These are phyloP conservation scores for Aspergillus diversus DNA, from an alignment of 495 filamentous ascomycete species.

Conservation along the genomic window DNA sequence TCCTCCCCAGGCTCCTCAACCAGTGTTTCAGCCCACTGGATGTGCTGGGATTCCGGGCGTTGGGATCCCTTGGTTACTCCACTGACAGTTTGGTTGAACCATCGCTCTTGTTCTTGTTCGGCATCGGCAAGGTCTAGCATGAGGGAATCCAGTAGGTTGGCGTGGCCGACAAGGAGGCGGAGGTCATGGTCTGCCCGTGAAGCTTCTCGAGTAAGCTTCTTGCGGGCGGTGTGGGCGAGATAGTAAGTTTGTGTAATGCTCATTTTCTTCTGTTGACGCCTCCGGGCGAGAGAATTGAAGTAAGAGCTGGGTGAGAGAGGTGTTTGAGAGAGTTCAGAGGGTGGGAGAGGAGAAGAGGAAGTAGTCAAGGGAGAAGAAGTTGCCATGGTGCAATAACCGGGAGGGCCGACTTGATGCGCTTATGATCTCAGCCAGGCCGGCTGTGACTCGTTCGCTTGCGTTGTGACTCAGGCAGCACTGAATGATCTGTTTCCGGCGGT, in stretches of 20 bases:
- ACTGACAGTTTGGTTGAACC: slow-evolving; percentile 95
- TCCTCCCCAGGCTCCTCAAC: slow-evolving; percentile 76
- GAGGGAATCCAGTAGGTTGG: slow-evolving; percentile 94
- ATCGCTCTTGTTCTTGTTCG: slow-evolving; percentile 92
- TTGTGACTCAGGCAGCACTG: slow-evolving; percentile 38
- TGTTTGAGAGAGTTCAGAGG: slow-evolving; percentile 10
- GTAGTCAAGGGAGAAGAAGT: slow-evolving; percentile 21
- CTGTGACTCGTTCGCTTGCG: slow-evolving; percentile 35
- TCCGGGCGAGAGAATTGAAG: slow-evolving; percentile 37
- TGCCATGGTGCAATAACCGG: slow-evolving; percentile 30
- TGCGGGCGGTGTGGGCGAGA: slow-evolving; percentile 91
- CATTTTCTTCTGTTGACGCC: slow-evolving; percentile 77
- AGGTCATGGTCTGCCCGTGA: slow-evolving; percentile 90
- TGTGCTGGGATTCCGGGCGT: slow-evolving; percentile 66
- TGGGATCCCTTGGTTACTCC: slow-evolving; percentile 62
- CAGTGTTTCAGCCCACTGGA: slow-evolving; percentile 86
- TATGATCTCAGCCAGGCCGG: slow-evolving; percentile 30
- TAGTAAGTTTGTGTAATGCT: slow-evolving; percentile 97
- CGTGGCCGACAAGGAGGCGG: slow-evolving; percentile 90
- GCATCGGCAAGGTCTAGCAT: slow-evolving; percentile 96
- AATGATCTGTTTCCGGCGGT: slow-evolving; percentile 23
- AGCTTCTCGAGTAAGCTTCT: slow-evolving; percentile 93
- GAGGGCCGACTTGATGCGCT: slow-evolving; percentile 28
- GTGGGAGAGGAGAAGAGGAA: slow-evolving; percentile 14
- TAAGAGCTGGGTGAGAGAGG: slow-evolving; percentile 33